Percentiles rank a stretch among this genome's conserved stretches.
phyloP scores from a whole-genome alignment of 371 early-diverging fungal species.

The Syncephalastrum monosporum region DNA sequence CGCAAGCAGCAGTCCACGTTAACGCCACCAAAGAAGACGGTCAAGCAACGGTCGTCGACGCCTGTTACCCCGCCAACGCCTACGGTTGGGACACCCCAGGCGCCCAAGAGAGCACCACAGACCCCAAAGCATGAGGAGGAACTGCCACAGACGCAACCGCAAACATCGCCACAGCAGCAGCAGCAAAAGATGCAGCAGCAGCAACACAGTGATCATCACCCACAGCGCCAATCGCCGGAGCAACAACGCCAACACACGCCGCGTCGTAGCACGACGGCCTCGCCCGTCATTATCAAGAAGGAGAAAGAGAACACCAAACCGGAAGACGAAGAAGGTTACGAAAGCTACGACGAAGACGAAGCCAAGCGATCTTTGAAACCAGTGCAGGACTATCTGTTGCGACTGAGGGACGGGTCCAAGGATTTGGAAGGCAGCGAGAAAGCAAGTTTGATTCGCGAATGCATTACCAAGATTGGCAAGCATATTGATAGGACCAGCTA shows the following conservation, averaged over 20 bases:
- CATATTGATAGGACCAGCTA: slow-evolving; percentile 50
- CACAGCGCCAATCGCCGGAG: slow-evolving; percentile 1
- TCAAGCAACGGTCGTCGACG: not conserved
- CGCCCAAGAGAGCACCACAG: not conserved
- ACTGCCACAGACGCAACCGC: slow-evolving; percentile 5
- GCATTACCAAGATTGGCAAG: slow-evolving; percentile 59
- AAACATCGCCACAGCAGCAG: not conserved
- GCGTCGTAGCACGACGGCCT: not conserved
- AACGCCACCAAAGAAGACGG: slow-evolving; percentile 10
- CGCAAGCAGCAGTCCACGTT: slow-evolving; percentile 9
- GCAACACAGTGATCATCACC: not conserved
- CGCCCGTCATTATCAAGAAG: slow-evolving; percentile 7
- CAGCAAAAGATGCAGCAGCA: not conserved
- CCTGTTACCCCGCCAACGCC: not conserved
- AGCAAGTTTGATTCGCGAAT: slow-evolving; percentile 56
- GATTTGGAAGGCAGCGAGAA: slow-evolving; percentile 47
- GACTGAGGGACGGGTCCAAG: slow-evolving; percentile 51
- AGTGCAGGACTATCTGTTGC: slow-evolving; percentile 48
- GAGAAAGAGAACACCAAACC: slow-evolving; percentile 29
- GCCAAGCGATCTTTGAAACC: slow-evolving; percentile 57
- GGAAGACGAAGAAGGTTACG: slow-evolving; percentile 36
- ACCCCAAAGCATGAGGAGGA: not conserved
- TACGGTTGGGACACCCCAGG: not conserved
- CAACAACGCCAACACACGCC: not conserved
- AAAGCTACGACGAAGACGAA: slow-evolving; percentile 55